Percentiles rank a stretch among this genome's conserved stretches.
phyloP scores from a whole-genome alignment of 805 yeast species.

The Gaillardinia entomophila region DNA sequence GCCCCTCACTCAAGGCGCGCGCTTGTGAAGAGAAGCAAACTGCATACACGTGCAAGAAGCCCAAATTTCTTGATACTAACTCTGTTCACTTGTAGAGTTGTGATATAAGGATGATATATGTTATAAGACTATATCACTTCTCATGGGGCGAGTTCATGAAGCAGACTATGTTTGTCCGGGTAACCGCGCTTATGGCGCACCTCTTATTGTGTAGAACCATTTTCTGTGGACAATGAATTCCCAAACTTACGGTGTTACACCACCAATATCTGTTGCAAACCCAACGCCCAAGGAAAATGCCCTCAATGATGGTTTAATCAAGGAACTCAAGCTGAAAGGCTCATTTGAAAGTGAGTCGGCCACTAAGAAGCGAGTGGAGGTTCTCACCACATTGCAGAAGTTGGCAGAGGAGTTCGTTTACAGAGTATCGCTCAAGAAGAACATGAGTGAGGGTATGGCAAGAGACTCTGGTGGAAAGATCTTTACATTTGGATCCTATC shows the following conservation, averaged over 20 bases:
- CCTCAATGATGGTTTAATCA: constrained; percentile 70
- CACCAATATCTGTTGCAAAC: constrained; percentile 79
- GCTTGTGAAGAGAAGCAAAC: neutral
- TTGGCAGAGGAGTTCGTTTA: constrained; percentile 79
- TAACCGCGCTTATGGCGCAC: neutral
- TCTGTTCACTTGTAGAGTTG: too few relatives aligned
- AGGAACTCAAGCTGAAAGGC: constrained; percentile 73
- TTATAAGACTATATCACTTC: too few relatives aligned
- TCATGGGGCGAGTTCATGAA: too few relatives aligned
- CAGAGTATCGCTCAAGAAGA: constrained; percentile 69
- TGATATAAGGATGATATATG: too few relatives aligned
- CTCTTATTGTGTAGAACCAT: too few relatives aligned
- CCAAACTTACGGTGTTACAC: constrained; percentile 58
- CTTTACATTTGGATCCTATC: constrained; percentile 92
- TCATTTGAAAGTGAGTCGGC: constrained; percentile 87
- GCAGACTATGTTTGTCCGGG: neutral
- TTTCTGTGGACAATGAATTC: too few relatives aligned
- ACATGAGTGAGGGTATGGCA: constrained; percentile 98
- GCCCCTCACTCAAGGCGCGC: neutral
- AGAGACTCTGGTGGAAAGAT: constrained; percentile 95
- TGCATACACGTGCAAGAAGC: too few relatives aligned
- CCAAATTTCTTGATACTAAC: too few relatives aligned
- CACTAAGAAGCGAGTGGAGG: constrained; percentile 74
- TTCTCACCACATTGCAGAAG: constrained; percentile 64
- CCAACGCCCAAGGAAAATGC: constrained; percentile 77